phyloP scores from a whole-genome alignment of 768 basidiomycete genomes.

The Tylopilus subfusipes region DNA sequence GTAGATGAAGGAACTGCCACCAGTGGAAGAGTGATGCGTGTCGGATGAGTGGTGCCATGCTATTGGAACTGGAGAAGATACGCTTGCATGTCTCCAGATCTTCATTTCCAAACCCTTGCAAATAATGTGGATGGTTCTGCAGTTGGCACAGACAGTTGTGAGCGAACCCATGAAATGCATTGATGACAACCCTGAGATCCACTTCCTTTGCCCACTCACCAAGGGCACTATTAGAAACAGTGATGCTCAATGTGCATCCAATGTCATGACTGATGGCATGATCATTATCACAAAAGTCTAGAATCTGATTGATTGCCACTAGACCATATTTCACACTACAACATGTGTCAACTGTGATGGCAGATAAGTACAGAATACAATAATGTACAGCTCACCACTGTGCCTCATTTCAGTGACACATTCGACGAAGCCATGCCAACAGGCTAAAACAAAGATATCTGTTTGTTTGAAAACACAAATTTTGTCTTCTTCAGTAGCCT shows the following conservation, averaged over 20 bases:
- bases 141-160: background rate
- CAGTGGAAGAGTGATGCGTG: background rate
- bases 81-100: background rate
- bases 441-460: background rate
- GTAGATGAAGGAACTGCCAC: background rate
- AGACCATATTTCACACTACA: background rate
- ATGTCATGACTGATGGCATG: background rate
- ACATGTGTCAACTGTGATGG: too few relatives aligned
- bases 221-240: background rate
- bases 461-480: background rate
- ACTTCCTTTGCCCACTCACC: background rate
- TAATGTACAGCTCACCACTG: background rate
- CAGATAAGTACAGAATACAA: too few relatives aligned
- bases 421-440: background rate
- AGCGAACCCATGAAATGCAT: background rate
- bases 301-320: background rate
- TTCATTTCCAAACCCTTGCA: background rate
- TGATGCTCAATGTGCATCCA: background rate
- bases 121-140: background rate
- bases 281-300: background rate
- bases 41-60: background rate
- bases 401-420: background rate
- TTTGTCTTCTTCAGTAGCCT: background rate
- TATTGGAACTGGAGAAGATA: background rate
- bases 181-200: background rate